These are phyloP conservation scores for Cajanus cajan DNA, from an alignment of 306 rosid genomes.

Conservation along the genomic window DNA sequence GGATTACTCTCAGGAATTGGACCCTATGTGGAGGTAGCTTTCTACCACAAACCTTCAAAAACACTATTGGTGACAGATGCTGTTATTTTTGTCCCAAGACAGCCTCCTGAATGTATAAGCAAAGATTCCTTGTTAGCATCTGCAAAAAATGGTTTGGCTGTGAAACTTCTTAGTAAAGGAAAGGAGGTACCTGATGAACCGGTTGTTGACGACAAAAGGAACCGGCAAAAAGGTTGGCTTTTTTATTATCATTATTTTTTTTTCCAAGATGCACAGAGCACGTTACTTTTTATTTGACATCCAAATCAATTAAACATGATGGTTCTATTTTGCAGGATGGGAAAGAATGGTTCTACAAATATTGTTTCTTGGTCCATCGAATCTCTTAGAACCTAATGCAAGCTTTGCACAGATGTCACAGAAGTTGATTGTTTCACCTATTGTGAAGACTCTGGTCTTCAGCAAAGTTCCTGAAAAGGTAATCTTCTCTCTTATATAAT, in stretches of 20 bases:
- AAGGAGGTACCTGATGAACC: constrained; percentile 80
- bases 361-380: constrained; percentile 95
- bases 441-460: constrained; percentile 90
- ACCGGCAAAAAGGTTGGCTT: constrained; percentile 73
- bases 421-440: constrained; percentile 94
- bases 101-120: constrained; percentile 86
- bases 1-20: constrained; percentile 71
- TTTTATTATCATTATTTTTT: background rate
- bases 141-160: constrained; percentile 92
- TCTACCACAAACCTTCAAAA: constrained; percentile 83
- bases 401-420: constrained; percentile 92
- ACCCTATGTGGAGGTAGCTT: constrained; percentile 95
- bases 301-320: constrained; percentile 7
- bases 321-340: constrained; percentile 65
- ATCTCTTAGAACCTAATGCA: constrained; percentile 85
- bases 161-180: constrained; percentile 85
- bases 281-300: constrained; percentile 6
- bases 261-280: background rate
- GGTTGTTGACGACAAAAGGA: constrained; percentile 68
- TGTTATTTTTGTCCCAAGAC: constrained; percentile 86
- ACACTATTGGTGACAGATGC: constrained; percentile 91
- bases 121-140: constrained; percentile 89
- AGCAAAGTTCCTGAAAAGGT: constrained; percentile 97
- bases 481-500: constrained; percentile 13
- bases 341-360: constrained; percentile 98